Percentiles rank a stretch among this genome's conserved stretches.
Conservation (phyloP, 2,329 filamentous ascomycete genomes). For the Lachnellula subtilissima region DNA sequence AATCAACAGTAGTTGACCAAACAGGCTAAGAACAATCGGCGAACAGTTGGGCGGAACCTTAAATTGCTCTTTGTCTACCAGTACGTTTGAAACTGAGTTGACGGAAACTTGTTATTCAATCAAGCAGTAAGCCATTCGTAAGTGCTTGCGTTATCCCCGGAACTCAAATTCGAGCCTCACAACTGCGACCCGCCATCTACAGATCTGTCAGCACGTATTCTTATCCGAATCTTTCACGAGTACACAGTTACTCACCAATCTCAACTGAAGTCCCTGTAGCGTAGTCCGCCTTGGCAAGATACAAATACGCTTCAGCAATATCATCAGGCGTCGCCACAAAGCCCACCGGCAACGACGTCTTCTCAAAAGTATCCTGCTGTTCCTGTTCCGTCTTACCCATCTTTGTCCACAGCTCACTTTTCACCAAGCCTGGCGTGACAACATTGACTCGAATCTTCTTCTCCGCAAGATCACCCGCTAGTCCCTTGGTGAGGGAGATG, state of each 20-base stretch:
- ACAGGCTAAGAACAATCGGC: too few relatives aligned
- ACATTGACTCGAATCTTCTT: conserved; percentile 58
- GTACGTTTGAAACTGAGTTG: too few relatives aligned
- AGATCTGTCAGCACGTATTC: too few relatives aligned
- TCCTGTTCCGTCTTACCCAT: conserved; percentile 24
- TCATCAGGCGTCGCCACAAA: conserved; percentile 34
- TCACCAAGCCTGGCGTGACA: conserved; percentile 50
- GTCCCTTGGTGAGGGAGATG: conserved; percentile 46
- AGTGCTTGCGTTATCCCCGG: too few relatives aligned
- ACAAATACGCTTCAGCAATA: conserved; percentile 40
- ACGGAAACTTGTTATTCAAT: too few relatives aligned
- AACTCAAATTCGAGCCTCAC: too few relatives aligned
- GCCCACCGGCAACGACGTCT: conserved; percentile 23
- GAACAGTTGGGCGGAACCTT: too few relatives aligned
- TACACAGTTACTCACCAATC: conserved; percentile 9
- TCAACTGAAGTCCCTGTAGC: conserved; percentile 29
- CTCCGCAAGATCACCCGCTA: conserved; percentile 52
- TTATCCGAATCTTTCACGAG: too few relatives aligned
- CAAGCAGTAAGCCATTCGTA: too few relatives aligned
- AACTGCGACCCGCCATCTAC: too few relatives aligned
- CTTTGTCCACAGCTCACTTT: conserved; percentile 42
- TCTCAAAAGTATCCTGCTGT: conserved; percentile 23
- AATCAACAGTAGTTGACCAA: too few relatives aligned
- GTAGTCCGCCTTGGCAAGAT: conserved; percentile 37
- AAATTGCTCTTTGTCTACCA: too few relatives aligned